These are phyloP conservation scores for Ogataea zsoltii DNA, from an alignment of 805 yeast species.

Conservation along the genomic window DNA sequence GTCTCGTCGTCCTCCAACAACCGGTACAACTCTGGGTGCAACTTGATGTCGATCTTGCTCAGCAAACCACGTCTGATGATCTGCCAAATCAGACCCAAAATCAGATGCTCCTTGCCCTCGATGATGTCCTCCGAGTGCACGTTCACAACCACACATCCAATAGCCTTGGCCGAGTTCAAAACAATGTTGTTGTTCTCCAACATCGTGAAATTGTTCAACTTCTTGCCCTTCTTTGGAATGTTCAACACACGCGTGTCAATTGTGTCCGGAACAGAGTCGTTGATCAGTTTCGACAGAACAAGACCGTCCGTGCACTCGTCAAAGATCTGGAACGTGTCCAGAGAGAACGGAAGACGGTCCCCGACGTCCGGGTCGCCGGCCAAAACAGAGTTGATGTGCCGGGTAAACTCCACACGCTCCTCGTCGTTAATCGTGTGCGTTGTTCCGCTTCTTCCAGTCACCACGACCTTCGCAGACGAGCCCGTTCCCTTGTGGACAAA, in stretches of 20 bases:
- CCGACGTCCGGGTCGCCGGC: slow-evolving; percentile 89
- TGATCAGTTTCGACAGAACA: slow-evolving; percentile 87
- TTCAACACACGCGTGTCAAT: slow-evolving; percentile 97
- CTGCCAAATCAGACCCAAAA: slow-evolving; percentile 94
- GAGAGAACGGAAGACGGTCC: slow-evolving; percentile 81
- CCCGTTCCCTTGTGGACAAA: slow-evolving; percentile 54
- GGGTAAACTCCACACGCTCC: slow-evolving; percentile 92
- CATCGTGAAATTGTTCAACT: slow-evolving; percentile 91
- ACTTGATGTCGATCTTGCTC: slow-evolving; percentile 91
- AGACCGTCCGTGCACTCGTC: slow-evolving; percentile 97
- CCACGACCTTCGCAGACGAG: slow-evolving; percentile 68
- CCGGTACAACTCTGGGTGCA: slow-evolving; percentile 95
- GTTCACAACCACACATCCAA: slow-evolving; percentile 97
- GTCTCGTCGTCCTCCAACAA: slow-evolving; percentile 95
- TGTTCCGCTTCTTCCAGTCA: slow-evolving; percentile 85
- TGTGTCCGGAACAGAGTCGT: slow-evolving; percentile 97
- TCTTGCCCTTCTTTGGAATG: slow-evolving; percentile 76
- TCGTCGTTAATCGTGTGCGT: slow-evolving; percentile 97
- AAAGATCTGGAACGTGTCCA: slow-evolving; percentile 91
- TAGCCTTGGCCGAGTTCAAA: slow-evolving; percentile 97
- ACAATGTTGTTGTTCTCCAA: slow-evolving; percentile 97
- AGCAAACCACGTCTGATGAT: slow-evolving; percentile 94
- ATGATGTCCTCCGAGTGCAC: slow-evolving; percentile 93
- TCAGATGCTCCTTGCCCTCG: slow-evolving; percentile 91
- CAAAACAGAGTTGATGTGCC: slow-evolving; percentile 90